phyloP scores from a whole-genome alignment of 1,139 yeast genomes.

The Blastobotrys arbuscula region DNA sequence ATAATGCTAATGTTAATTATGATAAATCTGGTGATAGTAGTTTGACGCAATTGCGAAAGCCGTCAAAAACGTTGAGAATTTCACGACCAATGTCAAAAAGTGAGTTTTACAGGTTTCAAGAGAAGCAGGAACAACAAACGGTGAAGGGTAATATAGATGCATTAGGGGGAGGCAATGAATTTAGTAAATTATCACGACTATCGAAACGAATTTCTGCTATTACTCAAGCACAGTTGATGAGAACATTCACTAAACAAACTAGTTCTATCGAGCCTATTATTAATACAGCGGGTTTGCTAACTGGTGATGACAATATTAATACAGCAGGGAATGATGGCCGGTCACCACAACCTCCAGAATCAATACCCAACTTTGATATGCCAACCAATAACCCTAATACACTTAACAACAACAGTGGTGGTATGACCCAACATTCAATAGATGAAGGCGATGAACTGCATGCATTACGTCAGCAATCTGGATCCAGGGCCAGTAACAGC shows the following conservation, averaged over 20 bases:
- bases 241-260: neutral
- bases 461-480: neutral
- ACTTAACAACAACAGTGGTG: too few species aligned
- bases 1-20: neutral
- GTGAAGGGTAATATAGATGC: neutral
- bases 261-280: neutral
- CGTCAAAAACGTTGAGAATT: neutral
- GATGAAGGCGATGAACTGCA: neutral
- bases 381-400: neutral
- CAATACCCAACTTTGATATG: neutral
- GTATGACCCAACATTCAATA: too few species aligned
- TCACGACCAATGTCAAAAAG: neutral
- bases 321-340: neutral
- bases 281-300: too few species aligned
- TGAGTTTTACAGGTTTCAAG: neutral
- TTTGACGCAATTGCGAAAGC: neutral
- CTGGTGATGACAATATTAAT: neutral
- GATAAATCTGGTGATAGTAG: neutral
- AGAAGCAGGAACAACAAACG: neutral
- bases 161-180: neutral
- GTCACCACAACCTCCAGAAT: neutral
- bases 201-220: neutral
- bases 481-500: neutral
- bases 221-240: neutral
- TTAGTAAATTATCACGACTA: neutral